Evolutionary conservation across 192 early-diverging fungal genomes (phyloP).

Genomic region (Linnemannia zychae): DNA sequence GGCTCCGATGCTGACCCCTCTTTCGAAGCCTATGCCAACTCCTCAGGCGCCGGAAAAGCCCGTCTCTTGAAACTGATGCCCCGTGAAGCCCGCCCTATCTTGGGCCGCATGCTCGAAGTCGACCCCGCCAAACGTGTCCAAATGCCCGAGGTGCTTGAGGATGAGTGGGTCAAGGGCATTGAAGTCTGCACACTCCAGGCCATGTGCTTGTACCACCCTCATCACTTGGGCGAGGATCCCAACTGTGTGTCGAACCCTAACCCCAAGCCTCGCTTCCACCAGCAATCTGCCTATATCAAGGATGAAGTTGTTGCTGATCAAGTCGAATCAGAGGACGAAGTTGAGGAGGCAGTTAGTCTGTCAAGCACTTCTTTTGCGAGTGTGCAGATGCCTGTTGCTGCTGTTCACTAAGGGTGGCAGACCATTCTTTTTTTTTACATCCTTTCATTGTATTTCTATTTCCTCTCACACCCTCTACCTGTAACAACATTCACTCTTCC

Average conservation of each 20-base stretch:
- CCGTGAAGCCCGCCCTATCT: conserved; percentile 63
- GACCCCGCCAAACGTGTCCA: conserved; percentile 66
- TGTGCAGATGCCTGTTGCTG: conserved; percentile 14
- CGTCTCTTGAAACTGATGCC: conserved; percentile 68
- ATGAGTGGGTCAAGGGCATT: conserved; percentile 78
- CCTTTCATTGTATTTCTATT: background rate
- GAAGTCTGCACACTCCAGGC: conserved; percentile 58
- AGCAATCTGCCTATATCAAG: background rate
- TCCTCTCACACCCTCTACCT: background rate
- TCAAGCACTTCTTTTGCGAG: background rate
- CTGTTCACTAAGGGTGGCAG: conserved; percentile 18
- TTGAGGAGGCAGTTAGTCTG: background rate
- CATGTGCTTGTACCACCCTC: conserved; percentile 29
- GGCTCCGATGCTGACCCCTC: conserved; percentile 62
- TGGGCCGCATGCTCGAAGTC: conserved; percentile 73
- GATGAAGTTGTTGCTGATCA: background rate
- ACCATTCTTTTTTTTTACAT: background rate
- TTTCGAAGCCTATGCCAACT: conserved; percentile 64
- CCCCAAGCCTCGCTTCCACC: conserved; percentile 27
- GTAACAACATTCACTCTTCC: background rate
- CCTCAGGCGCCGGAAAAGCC: conserved; percentile 35
- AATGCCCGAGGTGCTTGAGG: conserved; percentile 75
- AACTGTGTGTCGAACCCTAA: conserved; percentile 23
- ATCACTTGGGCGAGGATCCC: conserved; percentile 44
- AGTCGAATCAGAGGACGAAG: background rate